These are phyloP conservation scores for Boletus semigastroideus DNA, from an alignment of 1,284 basidiomycete species.

Conservation along the genomic window DNA sequence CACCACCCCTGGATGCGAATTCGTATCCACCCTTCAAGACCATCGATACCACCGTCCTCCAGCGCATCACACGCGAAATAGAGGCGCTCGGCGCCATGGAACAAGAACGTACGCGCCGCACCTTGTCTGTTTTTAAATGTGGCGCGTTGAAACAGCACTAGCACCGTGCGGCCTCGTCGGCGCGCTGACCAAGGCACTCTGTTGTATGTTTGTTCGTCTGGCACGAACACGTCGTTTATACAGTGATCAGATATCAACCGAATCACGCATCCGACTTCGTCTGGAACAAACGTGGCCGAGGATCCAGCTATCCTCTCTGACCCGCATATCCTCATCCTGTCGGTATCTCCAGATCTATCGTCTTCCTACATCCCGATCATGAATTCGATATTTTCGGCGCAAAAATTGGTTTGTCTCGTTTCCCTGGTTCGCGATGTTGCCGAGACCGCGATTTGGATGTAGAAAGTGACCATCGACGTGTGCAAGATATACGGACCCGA, in stretches of 20 bases:
- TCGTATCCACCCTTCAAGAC: constrained; percentile 81
- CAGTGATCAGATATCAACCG: constrained; percentile 77
- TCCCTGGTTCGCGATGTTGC: not conserved
- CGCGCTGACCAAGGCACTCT: constrained; percentile 86
- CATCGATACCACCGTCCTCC: constrained; percentile 67
- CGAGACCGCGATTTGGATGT: constrained; percentile 4
- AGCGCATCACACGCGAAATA: constrained; percentile 62
- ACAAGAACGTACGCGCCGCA: constrained; percentile 46
- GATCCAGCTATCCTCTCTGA: constrained; percentile 55
- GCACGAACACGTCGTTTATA: not conserved
- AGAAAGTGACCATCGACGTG: constrained; percentile 96
- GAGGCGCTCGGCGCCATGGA: constrained; percentile 48
- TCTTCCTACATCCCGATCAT: constrained; percentile 95
- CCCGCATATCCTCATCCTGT: constrained; percentile 87
- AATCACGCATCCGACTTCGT: constrained; percentile 47
- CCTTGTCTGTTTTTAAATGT: not conserved
- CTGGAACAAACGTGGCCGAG: constrained; percentile 34
- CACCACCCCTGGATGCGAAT: constrained; percentile 62
- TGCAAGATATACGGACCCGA: constrained; percentile 90
- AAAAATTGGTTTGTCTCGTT: constrained; percentile 71
- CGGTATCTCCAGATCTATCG: constrained; percentile 87
- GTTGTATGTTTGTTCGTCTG: constrained; percentile 52
- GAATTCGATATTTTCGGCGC: constrained; percentile 99
- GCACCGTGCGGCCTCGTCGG: constrained; percentile 78
- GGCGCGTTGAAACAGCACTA: constrained; percentile 26